Conservation (phyloP, 192 early-diverging fungal species). For the Tieghemiomyces parasiticus region DNA sequence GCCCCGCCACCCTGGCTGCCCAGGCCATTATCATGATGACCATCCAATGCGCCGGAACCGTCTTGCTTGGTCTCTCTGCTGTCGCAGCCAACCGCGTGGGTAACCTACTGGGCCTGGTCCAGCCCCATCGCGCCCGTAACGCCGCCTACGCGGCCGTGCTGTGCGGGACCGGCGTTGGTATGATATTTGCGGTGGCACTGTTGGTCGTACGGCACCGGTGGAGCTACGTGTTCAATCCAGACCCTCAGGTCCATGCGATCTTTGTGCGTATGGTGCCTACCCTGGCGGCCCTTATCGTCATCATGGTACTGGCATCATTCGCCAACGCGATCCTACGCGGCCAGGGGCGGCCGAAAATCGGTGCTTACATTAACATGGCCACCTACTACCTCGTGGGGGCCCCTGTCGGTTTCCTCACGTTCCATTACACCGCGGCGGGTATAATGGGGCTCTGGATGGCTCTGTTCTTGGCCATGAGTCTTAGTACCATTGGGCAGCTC, state of each 20-base stretch:
- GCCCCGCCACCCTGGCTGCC: conserved; percentile 45
- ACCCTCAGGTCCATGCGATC: background rate
- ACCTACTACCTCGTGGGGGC: conserved; percentile 54
- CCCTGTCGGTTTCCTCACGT: conserved; percentile 41
- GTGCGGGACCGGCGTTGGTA: too few species aligned
- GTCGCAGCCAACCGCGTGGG: conserved; percentile 58
- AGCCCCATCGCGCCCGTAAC: conserved; percentile 23
- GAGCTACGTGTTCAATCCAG: background rate
- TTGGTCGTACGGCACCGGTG: too few species aligned
- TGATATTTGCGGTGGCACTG: too few species aligned
- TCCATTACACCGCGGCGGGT: conserved; percentile 13
- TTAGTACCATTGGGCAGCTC: background rate
- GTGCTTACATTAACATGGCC: conserved; percentile 35
- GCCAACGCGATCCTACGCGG: conserved; percentile 49
- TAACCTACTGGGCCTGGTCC: conserved; percentile 35
- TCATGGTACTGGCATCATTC: background rate
- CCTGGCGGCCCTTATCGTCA: background rate
- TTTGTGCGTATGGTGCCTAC: background rate
- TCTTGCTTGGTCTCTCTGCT: conserved; percentile 56
- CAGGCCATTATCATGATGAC: conserved; percentile 55
- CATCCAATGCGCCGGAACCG: conserved; percentile 37
- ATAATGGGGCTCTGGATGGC: conserved; percentile 1
- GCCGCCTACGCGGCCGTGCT: too few species aligned
- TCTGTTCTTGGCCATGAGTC: background rate
- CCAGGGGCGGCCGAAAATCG: conserved; percentile 54